Percentiles rank a stretch among this genome's conserved stretches.
phyloP scores from a whole-genome alignment of 148 eudicot species.

The Diospyros lotus region DNA sequence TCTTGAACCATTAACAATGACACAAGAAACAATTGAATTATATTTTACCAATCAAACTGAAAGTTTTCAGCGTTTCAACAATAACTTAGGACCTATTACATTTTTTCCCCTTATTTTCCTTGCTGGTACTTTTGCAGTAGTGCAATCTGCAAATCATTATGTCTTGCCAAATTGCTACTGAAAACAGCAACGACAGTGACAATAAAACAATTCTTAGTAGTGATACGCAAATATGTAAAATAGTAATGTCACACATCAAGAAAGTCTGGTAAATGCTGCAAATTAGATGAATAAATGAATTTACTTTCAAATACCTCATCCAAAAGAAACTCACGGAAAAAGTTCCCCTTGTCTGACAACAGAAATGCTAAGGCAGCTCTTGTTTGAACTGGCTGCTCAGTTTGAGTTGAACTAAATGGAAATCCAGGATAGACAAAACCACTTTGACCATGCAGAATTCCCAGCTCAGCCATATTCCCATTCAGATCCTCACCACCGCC shows the following conservation, averaged over 20 bases:
- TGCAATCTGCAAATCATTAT: too few species aligned
- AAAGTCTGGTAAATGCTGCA: neutral
- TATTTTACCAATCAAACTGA: neutral
- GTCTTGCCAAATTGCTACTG: too few species aligned
- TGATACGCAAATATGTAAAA: neutral
- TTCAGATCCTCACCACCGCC: slow-evolving; percentile 88
- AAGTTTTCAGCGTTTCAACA: neutral
- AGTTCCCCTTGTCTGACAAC: slow-evolving; percentile 84
- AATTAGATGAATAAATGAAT: neutral
- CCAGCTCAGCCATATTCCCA: slow-evolving; percentile 95
- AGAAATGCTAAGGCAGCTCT: slow-evolving; percentile 88
- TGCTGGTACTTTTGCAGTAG: too few species aligned
- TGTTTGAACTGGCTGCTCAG: slow-evolving; percentile 65
- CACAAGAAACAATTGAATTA: neutral
- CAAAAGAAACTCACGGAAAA: slow-evolving; percentile 90
- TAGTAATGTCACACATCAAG: slow-evolving; percentile 1
- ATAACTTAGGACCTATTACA: neutral
- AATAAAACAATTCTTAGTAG: neutral
- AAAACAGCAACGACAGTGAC: neutral
- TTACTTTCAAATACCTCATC: slow-evolving; percentile 67
- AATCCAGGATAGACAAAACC: slow-evolving; percentile 28
- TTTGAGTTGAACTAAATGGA: slow-evolving; percentile 35
- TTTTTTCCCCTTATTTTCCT: too few species aligned
- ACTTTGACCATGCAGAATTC: slow-evolving; percentile 58
- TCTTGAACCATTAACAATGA: neutral